phyloP scores from a whole-genome alignment of 257 asterid species.

The Solanum dulcamara region DNA sequence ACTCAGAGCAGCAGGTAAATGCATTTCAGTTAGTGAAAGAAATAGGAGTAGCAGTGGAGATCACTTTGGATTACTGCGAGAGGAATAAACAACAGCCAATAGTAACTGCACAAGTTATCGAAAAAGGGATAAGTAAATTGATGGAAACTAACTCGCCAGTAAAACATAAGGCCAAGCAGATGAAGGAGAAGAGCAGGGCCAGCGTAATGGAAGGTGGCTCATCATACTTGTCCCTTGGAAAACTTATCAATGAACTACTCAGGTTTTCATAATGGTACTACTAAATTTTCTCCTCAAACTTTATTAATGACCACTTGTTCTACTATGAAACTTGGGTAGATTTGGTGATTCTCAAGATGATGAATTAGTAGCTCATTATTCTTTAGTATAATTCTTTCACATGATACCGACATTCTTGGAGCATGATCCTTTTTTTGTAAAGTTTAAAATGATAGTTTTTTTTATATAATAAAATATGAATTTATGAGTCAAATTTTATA shows the following conservation, averaged over 20 bases:
- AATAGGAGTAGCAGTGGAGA: slow-evolving; percentile 30
- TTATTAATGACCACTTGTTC: no score
- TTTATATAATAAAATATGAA: no score
- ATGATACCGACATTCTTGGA: no score
- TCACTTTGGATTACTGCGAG: slow-evolving; percentile 23
- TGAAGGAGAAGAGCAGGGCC: slow-evolving; percentile 29
- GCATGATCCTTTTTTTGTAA: no score
- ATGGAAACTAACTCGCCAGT: slow-evolving; percentile 26
- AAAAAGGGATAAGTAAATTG: slow-evolving; percentile 26
- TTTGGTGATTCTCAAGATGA: no score
- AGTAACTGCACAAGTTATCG: slow-evolving; percentile 16
- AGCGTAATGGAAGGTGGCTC: slow-evolving; percentile 37
- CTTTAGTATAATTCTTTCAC: no score
- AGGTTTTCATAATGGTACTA: neutral
- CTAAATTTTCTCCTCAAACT: neutral
- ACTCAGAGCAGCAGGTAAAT: slow-evolving; percentile 49
- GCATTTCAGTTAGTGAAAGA: slow-evolving; percentile 53
- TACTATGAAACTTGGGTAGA: no score
- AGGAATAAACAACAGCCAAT: slow-evolving; percentile 7
- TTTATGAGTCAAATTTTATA: no score
- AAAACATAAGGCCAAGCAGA: slow-evolving; percentile 18
- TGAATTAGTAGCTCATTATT: no score
- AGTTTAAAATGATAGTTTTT: no score
- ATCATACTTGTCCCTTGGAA: slow-evolving; percentile 19
- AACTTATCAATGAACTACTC: slow-evolving; percentile 9